Evolutionary conservation across 75 land plant species (phyloP), one percentile per base, ranked within the genome.

Genomic region (Pseudotsuga menziesii): DNA sequence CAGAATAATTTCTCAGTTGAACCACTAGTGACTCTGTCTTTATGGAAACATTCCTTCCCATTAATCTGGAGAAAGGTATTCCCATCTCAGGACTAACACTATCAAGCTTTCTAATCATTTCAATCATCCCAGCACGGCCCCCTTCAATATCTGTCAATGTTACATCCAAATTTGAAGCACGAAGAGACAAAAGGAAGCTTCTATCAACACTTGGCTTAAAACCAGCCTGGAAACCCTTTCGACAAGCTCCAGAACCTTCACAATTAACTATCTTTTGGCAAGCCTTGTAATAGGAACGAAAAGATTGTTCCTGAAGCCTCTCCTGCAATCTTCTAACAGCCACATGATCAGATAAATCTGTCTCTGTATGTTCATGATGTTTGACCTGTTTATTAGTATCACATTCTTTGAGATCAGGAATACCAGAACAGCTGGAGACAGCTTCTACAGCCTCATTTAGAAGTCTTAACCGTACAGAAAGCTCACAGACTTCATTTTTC

Each of bases 81-180:
- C 87, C 87, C 58, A 83, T 78, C 23, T 88, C 91, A 39, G 71
- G 73, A 75, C 78, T 74, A 4, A 94, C 82, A 64, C 94, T 84
- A 73, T 97, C 99, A 67, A 92, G 84, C 72, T 82, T 87, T 74
- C 87, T 87, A 26, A 91, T 74, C 61, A 88, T 81, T 59, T 94
- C 92, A 76, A 97, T 82, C 98, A 94, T 94, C 56, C 97, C 98
- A 75, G 70, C 61, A 73, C 84, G 88, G 67, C 93, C 98, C 63
- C 96, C 98, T 77, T 92, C 92, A 74, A 97, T 91, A 76, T 80
- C 81, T 27, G 86, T 88, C 73, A 97, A 84, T 32, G 78, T 88
- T 4, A 91, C 72, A 74, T 94, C 98, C 81, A 97, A 77, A 35
- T 89, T 89, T 64, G 91, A 85, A 58, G 92, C 95, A 71, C 74